These are phyloP conservation scores for Sarocladium kiliense DNA, from an alignment of 2,329 filamentous ascomycete species.

Conservation along the genomic window DNA sequence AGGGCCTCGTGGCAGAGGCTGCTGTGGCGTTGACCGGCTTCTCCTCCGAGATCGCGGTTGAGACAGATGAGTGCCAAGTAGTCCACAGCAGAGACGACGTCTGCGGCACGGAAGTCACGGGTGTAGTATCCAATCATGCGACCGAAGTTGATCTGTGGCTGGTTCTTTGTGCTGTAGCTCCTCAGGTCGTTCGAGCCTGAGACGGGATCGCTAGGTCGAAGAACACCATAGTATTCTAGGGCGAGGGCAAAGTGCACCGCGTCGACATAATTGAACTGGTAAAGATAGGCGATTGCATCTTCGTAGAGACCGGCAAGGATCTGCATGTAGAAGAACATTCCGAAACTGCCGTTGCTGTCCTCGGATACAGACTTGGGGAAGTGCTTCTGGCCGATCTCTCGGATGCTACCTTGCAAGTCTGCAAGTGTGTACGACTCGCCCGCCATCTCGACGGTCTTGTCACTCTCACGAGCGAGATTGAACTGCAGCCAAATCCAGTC, in stretches of 20 bases:
- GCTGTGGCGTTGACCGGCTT: slow-evolving; percentile 70
- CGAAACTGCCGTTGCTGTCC: slow-evolving; percentile 70
- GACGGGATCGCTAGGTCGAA: slow-evolving; percentile 80
- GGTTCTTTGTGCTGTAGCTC: slow-evolving; percentile 60
- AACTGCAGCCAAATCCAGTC: slow-evolving; percentile 72
- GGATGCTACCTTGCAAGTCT: slow-evolving; percentile 72
- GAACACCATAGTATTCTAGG: slow-evolving; percentile 80
- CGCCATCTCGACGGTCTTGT: slow-evolving; percentile 58
- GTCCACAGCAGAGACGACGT: slow-evolving; percentile 85
- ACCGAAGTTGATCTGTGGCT: slow-evolving; percentile 88
- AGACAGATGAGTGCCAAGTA: slow-evolving; percentile 90
- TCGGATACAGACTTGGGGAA: slow-evolving; percentile 80
- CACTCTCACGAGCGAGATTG: slow-evolving; percentile 62
- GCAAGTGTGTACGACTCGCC: slow-evolving; percentile 60
- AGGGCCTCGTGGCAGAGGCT: slow-evolving; percentile 87
- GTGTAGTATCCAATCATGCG: slow-evolving; percentile 94
- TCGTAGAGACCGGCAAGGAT: slow-evolving; percentile 90
- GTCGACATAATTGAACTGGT: slow-evolving; percentile 85
- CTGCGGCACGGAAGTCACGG: slow-evolving; percentile 85
- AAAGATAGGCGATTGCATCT: slow-evolving; percentile 85
- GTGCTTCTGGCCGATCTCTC: slow-evolving; percentile 85
- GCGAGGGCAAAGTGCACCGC: slow-evolving; percentile 93
- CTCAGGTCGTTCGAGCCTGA: slow-evolving; percentile 66
- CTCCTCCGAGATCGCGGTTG: slow-evolving; percentile 74
- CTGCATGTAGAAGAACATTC: slow-evolving; percentile 91